Evolutionary conservation across 768 basidiomycete species (phyloP).

Genomic region (Gloeopeniophorella convolvens): DNA sequence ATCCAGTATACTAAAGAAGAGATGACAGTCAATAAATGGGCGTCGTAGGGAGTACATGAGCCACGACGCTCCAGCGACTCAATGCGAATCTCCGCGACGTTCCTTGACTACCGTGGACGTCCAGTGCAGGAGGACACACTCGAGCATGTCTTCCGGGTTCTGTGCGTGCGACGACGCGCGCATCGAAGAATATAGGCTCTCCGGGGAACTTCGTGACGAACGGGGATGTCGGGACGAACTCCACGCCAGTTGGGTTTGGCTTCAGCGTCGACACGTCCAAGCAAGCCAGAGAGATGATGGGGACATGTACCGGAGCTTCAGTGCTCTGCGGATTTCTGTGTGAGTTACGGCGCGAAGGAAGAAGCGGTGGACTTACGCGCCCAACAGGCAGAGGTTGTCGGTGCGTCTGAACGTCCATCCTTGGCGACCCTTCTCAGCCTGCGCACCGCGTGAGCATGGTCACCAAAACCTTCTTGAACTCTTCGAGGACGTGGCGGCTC

Average conservation of each 20-base stretch:
- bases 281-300: slow-evolving; percentile 50
- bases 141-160: slow-evolving; percentile 81
- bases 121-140: slow-evolving; percentile 58
- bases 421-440: slow-evolving; percentile 39
- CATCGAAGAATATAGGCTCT: slow-evolving; percentile 60
- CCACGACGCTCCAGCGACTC: background rate
- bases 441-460: too few relatives aligned
- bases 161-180: slow-evolving; percentile 60
- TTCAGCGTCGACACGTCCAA: slow-evolving; percentile 26
- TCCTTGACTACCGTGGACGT: slow-evolving; percentile 63
- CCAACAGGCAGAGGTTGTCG: slow-evolving; percentile 82
- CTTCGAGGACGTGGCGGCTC: too few relatives aligned
- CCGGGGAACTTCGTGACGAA: slow-evolving; percentile 34
- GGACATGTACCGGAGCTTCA: slow-evolving; percentile 79
- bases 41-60: slow-evolving; percentile 32
- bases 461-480: too few relatives aligned
- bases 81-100: slow-evolving; percentile 29
- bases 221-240: slow-evolving; percentile 21
- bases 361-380: slow-evolving; percentile 50
- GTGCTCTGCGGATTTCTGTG: slow-evolving; percentile 44
- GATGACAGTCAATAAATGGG: too few relatives aligned
- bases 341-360: background rate
- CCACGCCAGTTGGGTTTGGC: slow-evolving; percentile 17
- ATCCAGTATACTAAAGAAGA: too few relatives aligned
- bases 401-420: slow-evolving; percentile 83